Evolutionary conservation across 352 stramenopile genomes (phyloP).

Genomic region (Phytophthora parvispora): DNA sequence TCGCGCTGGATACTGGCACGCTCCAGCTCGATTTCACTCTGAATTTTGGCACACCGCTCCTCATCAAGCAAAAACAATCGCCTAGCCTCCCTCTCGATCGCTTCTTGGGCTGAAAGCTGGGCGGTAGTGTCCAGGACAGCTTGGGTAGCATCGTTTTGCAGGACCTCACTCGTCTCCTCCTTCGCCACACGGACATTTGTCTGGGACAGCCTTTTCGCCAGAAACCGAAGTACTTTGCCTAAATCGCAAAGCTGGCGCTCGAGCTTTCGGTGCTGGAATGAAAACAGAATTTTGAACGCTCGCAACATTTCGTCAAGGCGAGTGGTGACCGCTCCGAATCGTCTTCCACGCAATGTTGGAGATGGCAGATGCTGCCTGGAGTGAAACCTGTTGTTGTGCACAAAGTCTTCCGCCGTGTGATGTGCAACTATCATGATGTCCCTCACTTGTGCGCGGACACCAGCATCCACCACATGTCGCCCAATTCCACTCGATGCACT

Average conservation of each 20-base stretch:
- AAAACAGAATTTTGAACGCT: slow-evolving; percentile 53
- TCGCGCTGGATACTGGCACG: slow-evolving; percentile 61
- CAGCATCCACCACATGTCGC: neutral
- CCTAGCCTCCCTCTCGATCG: slow-evolving; percentile 49
- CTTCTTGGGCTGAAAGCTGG: slow-evolving; percentile 43
- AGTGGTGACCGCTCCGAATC: slow-evolving; percentile 38
- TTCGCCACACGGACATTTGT: slow-evolving; percentile 39
- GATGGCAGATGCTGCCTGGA: neutral
- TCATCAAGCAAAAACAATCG: slow-evolving; percentile 70
- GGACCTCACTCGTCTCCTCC: slow-evolving; percentile 45
- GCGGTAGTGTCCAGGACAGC: slow-evolving; percentile 38
- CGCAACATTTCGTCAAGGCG: slow-evolving; percentile 59
- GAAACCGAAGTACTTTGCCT: slow-evolving; percentile 20
- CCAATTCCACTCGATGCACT: neutral
- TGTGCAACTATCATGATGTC: slow-evolving; percentile 32
- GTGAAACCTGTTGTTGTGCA: neutral
- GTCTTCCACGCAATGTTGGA: slow-evolving; percentile 17
- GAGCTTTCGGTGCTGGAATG: slow-evolving; percentile 55
- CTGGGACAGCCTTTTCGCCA: slow-evolving; percentile 40
- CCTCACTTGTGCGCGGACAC: slow-evolving; percentile 13
- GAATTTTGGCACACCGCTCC: slow-evolving; percentile 57
- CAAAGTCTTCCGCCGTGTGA: slow-evolving; percentile 20
- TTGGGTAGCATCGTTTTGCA: slow-evolving; percentile 42
- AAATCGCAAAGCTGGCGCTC: slow-evolving; percentile 14
- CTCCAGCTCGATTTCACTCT: slow-evolving; percentile 68